Base-by-base conservation (phyloP, 305 asterid genomes). In the Solanum hybrid region DNA sequence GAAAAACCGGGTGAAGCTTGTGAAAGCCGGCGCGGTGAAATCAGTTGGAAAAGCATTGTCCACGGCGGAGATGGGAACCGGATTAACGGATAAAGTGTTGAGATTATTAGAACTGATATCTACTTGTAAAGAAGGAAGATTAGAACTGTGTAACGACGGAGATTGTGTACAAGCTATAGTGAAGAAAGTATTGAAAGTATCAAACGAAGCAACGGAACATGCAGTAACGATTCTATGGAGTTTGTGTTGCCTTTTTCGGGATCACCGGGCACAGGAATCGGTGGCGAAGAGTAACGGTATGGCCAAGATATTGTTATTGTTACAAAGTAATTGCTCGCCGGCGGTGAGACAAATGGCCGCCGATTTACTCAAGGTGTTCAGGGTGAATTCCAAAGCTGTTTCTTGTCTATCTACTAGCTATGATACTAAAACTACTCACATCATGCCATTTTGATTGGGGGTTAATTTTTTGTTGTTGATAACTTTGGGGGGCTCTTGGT, bases 221-320 rank as follows among this genome's bases (percentile, higher is more conserved):
- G 95, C 96, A 20, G 96, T 95, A 92, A 92, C 96, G 79, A 93
- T 95, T 86, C 87, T 96, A 84, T 96, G 99, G 99, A 92, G 97
- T 89, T 77, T 96, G 89, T 95, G 98, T 79, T 96, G 95, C 73
- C 69, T 94, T 91, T 94, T 92, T 81, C 91, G 95, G 38, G 99
- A 96, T 31, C 92, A 93, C 72, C 94, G 87, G 85, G 97, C 96
- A 37, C 93, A 92, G 88, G 94, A 94, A 84, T 92, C 91, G 66
- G 94, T 92, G 78, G 90, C 88, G 64, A 94, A 91, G 90, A 91
- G 95, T 79, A 93, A 95, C 79, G 99, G 98, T 51, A 90, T 94
- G 98, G 92, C 94, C 9, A 95, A 94, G 94, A 91, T 96, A 5
- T 73, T 96, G 94, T 73, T 96, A 91, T 88, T 95, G 87, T 86